A percentile compares a stretch with the other conserved stretches of the same genome.
phyloP scores from a whole-genome alignment of 2,329 filamentous ascomycete genomes.

The Ophiocordyceps camponoti-floridani region DNA sequence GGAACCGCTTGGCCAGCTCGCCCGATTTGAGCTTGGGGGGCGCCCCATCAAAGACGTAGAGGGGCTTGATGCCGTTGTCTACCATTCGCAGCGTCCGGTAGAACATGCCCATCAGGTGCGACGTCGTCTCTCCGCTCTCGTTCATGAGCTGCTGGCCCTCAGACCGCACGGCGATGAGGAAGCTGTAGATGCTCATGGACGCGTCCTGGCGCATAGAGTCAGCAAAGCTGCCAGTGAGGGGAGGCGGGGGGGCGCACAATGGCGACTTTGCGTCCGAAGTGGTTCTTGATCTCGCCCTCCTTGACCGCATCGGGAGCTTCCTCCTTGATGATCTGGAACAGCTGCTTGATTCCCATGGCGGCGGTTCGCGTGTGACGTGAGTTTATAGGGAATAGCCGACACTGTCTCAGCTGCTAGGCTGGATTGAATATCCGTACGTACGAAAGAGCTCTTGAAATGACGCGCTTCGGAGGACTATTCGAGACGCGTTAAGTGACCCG shows the following conservation, averaged over 20 bases:
- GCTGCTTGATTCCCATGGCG: slow-evolving; percentile 50
- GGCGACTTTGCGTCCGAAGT: slow-evolving; percentile 95
- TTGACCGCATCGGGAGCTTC: slow-evolving; percentile 93
- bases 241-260: slow-evolving; percentile 44
- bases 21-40: slow-evolving; percentile 96
- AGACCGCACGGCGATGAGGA: slow-evolving; percentile 91
- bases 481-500: slow-evolving; percentile 5
- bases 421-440: no score
- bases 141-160: slow-evolving; percentile 93
- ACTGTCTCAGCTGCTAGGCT: no score
- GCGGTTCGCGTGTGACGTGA: slow-evolving; percentile 1
- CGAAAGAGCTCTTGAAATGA: no score
- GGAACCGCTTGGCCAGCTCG: slow-evolving; percentile 88
- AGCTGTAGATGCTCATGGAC: slow-evolving; percentile 98
- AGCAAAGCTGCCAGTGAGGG: background rate
- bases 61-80: slow-evolving; percentile 95
- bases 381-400: no score
- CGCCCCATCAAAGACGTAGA: slow-evolving; percentile 95
- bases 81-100: slow-evolving; percentile 97
- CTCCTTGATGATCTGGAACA: slow-evolving; percentile 71
- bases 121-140: slow-evolving; percentile 90
- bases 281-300: slow-evolving; percentile 94
- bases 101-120: slow-evolving; percentile 98
- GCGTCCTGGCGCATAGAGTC: slow-evolving; percentile 14
- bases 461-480: background rate